Evolutionary conservation across 2,329 filamentous ascomycete species (phyloP).

Genomic region (Didymella exigua): DNA sequence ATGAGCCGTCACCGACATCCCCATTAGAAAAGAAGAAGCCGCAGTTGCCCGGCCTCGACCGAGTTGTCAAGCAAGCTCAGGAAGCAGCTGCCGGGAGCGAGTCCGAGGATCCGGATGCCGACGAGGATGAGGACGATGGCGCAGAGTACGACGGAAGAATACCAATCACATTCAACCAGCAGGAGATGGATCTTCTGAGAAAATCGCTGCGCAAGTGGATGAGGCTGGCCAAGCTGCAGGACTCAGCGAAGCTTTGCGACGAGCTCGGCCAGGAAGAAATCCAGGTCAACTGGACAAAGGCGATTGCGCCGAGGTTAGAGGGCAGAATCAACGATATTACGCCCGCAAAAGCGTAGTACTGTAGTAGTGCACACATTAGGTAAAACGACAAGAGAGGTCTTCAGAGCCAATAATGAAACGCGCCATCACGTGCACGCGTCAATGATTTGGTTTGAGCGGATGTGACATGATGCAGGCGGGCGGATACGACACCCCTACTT

Average conservation of each 20-base stretch:
- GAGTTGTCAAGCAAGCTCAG: slow-evolving; percentile 17
- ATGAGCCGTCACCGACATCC: slow-evolving; percentile 45
- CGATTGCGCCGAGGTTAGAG: slow-evolving; percentile 78
- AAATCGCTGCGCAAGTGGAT: slow-evolving; percentile 77
- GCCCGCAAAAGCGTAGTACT: slow-evolving; percentile 1
- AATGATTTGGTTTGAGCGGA: background rate
- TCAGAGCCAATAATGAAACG: background rate
- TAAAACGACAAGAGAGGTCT: background rate
- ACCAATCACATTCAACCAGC: slow-evolving; percentile 46
- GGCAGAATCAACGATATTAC: slow-evolving; percentile 65
- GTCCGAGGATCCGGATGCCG: slow-evolving; percentile 40
- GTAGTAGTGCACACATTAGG: background rate
- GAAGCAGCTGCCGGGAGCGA: slow-evolving; percentile 24
- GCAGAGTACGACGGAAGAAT: slow-evolving; percentile 51
- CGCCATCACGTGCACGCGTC: slow-evolving; percentile 8
- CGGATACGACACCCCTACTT: slow-evolving; percentile 4
- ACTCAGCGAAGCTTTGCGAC: slow-evolving; percentile 55
- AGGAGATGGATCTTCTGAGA: slow-evolving; percentile 66
- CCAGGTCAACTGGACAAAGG: slow-evolving; percentile 73
- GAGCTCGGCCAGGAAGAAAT: slow-evolving; percentile 65
- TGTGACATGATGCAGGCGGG: slow-evolving; percentile 10
- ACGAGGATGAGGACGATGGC: slow-evolving; percentile 49
- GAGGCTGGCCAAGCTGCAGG: slow-evolving; percentile 66
- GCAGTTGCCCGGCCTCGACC: slow-evolving; percentile 22
- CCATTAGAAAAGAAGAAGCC: slow-evolving; percentile 18